Base-by-base conservation (phyloP, 23 red algal species). In the Cyanidium caldarium region DNA sequence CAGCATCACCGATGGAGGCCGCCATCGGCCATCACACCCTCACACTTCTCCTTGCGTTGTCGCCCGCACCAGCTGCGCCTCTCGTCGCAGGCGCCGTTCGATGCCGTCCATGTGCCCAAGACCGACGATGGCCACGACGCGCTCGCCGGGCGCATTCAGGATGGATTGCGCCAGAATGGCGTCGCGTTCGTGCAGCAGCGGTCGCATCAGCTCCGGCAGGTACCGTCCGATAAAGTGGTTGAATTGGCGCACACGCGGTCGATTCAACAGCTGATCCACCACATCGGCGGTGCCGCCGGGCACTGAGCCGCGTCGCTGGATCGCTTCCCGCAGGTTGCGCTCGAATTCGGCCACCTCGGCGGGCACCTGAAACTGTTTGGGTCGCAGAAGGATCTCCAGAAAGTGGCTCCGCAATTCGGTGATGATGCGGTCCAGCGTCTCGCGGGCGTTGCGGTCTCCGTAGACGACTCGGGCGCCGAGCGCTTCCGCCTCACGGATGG, bases 401-500 rank as follows among this genome's bases (percentile, higher is more conserved):
- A 61, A 61, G 23, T 75, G 10, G 21, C 44, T 34, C 33, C 31
- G 25, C 40, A 75, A 42, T 15, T 42, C 70, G 16, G 33, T 46
- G 28, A 34, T 34, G 7, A 75, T 14, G 30, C 70, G 33, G 20
- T 75, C 58, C 42, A 75, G 38, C 5, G 70, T 75, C 43, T 75
- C 70, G 46, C 43, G 46, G 30, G 43, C 39, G 40, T 75, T 56
- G 16, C 70, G 38, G 43, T 75, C 70, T 35, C 70, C 70, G 58
- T 46, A 46, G 1, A 75, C 70, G 7, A 75, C 42, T 56, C 39
- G 70, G 13, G 70, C 70, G 39, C n/a, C 45, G 15, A 75, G 7
- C 17, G 14, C 17, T 56, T 75, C 2, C 13, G 70, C 70, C 38
- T 61, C 70, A 1, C 43, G 35, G 3, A 75, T 61, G 15, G 70